Percentiles rank a stretch among this genome's conserved stretches.
phyloP scores from a whole-genome alignment of 306 rosid species.

The Dalbergia cochinchinensis region DNA sequence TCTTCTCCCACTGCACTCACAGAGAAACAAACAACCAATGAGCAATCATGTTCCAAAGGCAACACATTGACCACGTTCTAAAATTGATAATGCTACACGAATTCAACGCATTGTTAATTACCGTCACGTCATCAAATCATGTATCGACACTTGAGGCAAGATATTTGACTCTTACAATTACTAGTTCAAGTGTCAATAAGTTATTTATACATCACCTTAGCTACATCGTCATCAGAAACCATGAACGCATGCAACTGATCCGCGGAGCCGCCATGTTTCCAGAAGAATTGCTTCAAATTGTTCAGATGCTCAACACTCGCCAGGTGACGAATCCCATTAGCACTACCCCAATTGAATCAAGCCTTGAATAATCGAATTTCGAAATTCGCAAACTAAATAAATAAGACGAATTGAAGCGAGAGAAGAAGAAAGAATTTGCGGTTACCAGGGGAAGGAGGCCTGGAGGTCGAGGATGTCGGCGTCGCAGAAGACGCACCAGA shows the following conservation, averaged over 20 bases:
- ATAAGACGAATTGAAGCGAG: neutral
- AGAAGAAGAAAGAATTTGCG: neutral
- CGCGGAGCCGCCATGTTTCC: constrained; percentile 78
- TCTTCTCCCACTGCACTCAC: constrained; percentile 86
- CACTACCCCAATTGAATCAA: constrained; percentile 51
- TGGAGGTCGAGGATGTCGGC: constrained; percentile 60
- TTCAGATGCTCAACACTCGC: constrained; percentile 74
- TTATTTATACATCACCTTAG: constrained; percentile 59
- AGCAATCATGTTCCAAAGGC: constrained; percentile 31
- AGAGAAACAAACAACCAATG: constrained; percentile 35
- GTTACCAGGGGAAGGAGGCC: constrained; percentile 75
- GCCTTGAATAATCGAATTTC: neutral
- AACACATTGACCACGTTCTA: neutral
- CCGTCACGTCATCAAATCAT: too few relatives aligned
- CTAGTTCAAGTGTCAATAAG: too few relatives aligned
- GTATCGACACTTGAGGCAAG: too few relatives aligned
- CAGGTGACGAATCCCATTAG: constrained; percentile 77
- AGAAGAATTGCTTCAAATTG: constrained; percentile 84
- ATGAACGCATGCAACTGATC: constrained; percentile 62
- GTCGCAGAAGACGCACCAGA: constrained; percentile 92
- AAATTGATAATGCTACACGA: neutral
- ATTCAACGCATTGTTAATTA: too few relatives aligned
- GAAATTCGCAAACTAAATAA: neutral
- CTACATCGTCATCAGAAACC: constrained; percentile 64
- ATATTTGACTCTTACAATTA: too few relatives aligned